phyloP scores from a whole-genome alignment of 345 rosid genomes.

The Conringia planisiliqua region DNA sequence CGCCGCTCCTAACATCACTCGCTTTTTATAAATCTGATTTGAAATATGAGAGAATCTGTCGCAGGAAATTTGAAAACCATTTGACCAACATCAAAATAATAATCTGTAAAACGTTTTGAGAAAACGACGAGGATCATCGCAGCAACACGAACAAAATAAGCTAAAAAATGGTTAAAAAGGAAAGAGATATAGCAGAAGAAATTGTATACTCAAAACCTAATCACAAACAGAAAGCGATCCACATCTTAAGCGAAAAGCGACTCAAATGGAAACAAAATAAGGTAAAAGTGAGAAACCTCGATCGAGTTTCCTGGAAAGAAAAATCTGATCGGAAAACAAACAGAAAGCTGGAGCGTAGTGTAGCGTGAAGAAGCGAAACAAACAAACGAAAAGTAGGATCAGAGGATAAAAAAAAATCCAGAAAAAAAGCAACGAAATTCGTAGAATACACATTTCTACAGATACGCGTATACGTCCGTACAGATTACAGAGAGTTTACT shows the following conservation, averaged over 20 bases:
- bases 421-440: neutral
- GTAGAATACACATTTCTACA: neutral
- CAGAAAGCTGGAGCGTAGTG: conserved; percentile 5
- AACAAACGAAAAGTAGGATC: neutral
- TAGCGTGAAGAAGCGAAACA: neutral
- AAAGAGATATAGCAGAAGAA: neutral
- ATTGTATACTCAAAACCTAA: neutral
- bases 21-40: neutral
- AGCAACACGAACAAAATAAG: neutral
- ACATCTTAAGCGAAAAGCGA: neutral
- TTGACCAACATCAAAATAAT: neutral
- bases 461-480: neutral
- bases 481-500: neutral
- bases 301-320: neutral
- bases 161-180: no score
- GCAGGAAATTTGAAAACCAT: neutral
- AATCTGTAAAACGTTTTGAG: no score
- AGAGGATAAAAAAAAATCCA: neutral
- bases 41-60: conserved; percentile 5
- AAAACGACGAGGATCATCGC: neutral
- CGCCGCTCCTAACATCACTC: neutral
- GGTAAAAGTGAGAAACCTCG: neutral
- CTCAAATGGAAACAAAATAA: neutral
- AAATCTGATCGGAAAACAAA: conserved; percentile 11
- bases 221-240: neutral